phyloP scores from a whole-genome alignment of 345 rosid genomes.

The Draba incana region DNA sequence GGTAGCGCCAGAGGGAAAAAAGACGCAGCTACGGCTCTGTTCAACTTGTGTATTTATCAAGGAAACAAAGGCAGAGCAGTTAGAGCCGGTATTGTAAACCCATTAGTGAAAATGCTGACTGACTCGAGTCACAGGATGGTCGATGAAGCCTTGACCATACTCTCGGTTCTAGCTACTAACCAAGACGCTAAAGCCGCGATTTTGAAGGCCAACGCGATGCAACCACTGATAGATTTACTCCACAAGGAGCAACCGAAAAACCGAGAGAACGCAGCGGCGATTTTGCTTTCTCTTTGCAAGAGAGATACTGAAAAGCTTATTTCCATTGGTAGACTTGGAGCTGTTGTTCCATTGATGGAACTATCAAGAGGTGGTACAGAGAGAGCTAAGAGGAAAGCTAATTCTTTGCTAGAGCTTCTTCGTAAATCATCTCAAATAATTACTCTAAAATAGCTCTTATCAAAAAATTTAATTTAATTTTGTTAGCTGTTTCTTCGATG shows the following conservation, averaged over 20 bases:
- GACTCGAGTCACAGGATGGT: conserved; percentile 64
- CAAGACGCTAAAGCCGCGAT: conserved; percentile 74
- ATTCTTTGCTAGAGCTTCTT: conserved; percentile 74
- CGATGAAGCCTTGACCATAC: conserved; percentile 77
- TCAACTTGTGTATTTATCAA: conserved; percentile 80
- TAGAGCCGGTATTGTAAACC: conserved; percentile 74
- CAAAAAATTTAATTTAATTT: conserved; percentile 7
- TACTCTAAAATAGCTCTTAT: conserved; percentile 42
- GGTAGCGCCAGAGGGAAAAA: conserved; percentile 87
- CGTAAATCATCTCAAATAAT: conserved; percentile 46
- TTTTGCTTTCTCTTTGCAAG: conserved; percentile 82
- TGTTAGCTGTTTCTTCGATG: not conserved
- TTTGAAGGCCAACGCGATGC: conserved; percentile 65
- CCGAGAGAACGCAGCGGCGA: conserved; percentile 87
- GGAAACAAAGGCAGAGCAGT: conserved; percentile 92
- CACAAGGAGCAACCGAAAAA: conserved; percentile 67
- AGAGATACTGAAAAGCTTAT: conserved; percentile 73
- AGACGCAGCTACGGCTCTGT: conserved; percentile 94
- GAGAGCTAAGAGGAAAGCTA: conserved; percentile 85
- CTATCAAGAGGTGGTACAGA: conserved; percentile 82
- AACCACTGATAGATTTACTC: conserved; percentile 62
- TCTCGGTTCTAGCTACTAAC: conserved; percentile 77
- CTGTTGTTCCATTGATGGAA: conserved; percentile 76
- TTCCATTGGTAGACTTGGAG: conserved; percentile 76
- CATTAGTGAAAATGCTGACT: conserved; percentile 67